Evolutionary conservation across 129 eudicot species (phyloP), one percentile per base, ranked within the genome.

Genomic region (Mikania micrantha): DNA sequence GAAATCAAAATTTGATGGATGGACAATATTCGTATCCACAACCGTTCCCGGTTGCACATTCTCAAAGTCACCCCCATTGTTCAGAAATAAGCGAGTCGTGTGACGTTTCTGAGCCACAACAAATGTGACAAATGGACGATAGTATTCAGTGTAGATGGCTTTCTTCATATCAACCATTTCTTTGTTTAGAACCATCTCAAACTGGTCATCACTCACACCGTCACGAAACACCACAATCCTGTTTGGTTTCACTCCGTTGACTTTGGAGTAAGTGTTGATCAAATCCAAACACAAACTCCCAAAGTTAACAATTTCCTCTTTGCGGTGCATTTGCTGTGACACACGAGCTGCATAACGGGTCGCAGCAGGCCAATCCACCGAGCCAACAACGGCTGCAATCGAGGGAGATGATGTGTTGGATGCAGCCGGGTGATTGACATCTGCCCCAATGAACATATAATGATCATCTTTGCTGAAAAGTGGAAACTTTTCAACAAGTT

Each of bases 191-290:
- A 85, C 96, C 96, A 85, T 88, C 6, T 80, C 91, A 56, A 88
- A 85, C 3, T 91, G 96, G 2, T 86, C 94, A 12, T 91, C 94
- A 41, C 97, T 88, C 4, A 91, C 97, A 29, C 97, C 96, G 44
- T 88, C 97, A 32, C 97, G 95, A 29, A 85, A 91, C 6, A 91
- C 76, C 5, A 91, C 71, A 42, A 91, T 85, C 45, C 63, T 87
- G 32, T 70, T 75, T 0, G 97, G 97, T 61, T 56, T 83, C 17
- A 48, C 80, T 2, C 66, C 65, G 36, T 88, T 91, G 4, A 69
- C 16, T 9, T 58, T 59, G 1, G 74, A 87, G 31, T 83, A 91
- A 20, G 85, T 63, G 2, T 81, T 72, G 11, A 88, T 56, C 53
- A 91, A 67, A 17, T 88, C 96, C 64, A 44, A 13, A 50, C 88